A percentile compares a stretch with the other conserved stretches of the same genome.
Conservation (phyloP, 2,329 filamentous ascomycete species). For the Colletotrichum spaethianum region DNA sequence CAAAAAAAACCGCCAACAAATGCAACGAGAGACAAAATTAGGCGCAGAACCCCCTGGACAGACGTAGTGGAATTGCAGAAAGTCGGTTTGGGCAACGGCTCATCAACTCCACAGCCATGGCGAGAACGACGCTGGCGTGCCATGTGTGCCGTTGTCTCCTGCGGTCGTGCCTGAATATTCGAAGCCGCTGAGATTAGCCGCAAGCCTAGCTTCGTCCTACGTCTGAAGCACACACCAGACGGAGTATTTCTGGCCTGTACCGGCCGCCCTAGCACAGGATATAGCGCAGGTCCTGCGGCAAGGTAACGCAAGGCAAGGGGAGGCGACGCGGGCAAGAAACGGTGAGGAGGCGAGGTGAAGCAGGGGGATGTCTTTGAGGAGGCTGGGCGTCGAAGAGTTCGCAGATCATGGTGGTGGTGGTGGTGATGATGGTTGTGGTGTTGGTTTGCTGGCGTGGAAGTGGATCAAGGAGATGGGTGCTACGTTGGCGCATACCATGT, state of each 20-base stretch:
- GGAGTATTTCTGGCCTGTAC: constrained; percentile 21
- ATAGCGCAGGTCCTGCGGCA: constrained; percentile 21
- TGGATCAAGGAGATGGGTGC: constrained; percentile 26
- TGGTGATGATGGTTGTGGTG: constrained; percentile 3
- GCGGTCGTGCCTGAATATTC: constrained; percentile 25
- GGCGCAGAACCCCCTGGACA: constrained; percentile 20
- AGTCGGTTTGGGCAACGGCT: constrained; percentile 8
- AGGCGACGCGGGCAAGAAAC: constrained; percentile 15
- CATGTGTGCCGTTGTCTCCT: background rate
- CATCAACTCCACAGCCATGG: constrained; percentile 19
- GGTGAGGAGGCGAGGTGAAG: constrained; percentile 30
- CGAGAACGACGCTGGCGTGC: constrained; percentile 21
- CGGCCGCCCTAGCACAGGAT: constrained; percentile 4
- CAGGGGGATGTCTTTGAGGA: constrained; percentile 19
- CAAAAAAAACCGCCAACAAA: background rate
- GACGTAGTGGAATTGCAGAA: constrained; percentile 8
- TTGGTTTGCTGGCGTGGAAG: constrained; percentile 31
- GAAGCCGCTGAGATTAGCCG: constrained; percentile 22
- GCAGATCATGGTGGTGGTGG: constrained; percentile 9
- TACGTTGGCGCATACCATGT: constrained; percentile 11
- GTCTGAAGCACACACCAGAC: constrained; percentile 36
- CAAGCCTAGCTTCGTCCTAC: constrained; percentile 37
- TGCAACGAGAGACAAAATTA: constrained; percentile 1
- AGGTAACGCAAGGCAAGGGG: constrained; percentile 17
- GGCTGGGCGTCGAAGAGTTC: constrained; percentile 23